phyloP scores from a whole-genome alignment of 2,329 filamentous ascomycete species.

The Talaromyces marneffei region DNA sequence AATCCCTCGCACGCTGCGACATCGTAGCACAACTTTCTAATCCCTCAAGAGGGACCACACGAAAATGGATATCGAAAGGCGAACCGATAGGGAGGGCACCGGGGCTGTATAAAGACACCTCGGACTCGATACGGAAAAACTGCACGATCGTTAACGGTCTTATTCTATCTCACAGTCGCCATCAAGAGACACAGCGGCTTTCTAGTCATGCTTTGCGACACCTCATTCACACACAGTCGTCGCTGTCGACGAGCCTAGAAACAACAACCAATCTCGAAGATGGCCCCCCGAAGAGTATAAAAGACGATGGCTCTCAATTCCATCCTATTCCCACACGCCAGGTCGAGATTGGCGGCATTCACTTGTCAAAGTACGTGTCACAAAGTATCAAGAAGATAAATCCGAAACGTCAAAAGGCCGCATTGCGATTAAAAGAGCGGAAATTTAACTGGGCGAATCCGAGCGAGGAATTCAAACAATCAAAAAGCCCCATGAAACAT shows the following conservation, averaged over 20 bases:
- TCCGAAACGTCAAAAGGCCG: not conserved
- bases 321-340: not conserved
- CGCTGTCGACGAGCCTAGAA: not conserved
- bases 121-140: not conserved
- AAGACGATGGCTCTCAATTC: not conserved
- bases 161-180: not conserved
- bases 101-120: not conserved
- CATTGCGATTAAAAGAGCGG: not conserved
- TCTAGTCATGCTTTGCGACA: not conserved
- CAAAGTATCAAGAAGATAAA: not conserved
- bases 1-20: conserved; percentile 11
- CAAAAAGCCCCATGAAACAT: not conserved
- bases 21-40: conserved; percentile 9
- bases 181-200: not conserved
- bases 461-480: not conserved
- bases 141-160: not conserved
- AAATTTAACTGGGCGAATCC: not conserved
- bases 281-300: not conserved
- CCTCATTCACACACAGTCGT: not conserved
- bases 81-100: not conserved
- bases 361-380: not conserved
- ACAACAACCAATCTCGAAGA: not conserved
- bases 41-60: not conserved
- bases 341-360: not conserved
- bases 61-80: conserved; percentile 7